Evolutionary conservation across 305 asterid genomes (phyloP).

Genomic region (Plantago lanceolata): DNA sequence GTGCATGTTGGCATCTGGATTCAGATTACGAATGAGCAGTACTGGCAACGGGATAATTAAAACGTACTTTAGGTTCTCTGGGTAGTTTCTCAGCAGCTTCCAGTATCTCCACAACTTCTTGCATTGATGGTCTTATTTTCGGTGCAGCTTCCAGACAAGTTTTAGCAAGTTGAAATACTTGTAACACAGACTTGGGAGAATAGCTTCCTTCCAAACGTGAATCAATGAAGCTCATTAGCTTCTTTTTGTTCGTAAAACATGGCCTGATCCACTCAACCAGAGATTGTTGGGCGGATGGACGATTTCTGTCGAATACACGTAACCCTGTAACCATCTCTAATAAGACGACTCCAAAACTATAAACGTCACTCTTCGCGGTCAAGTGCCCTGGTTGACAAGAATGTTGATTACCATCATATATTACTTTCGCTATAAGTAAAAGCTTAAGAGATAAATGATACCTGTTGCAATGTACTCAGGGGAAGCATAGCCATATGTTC

Average conservation of each 20-base stretch:
- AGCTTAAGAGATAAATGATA: conserved; percentile 5
- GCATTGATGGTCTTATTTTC: conserved; percentile 30
- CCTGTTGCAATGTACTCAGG: conserved; percentile 35
- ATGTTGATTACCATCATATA: not conserved
- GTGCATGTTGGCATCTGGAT: not conserved
- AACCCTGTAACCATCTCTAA: conserved; percentile 39
- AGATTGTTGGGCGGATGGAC: conserved; percentile 11
- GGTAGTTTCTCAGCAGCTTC: conserved; percentile 24
- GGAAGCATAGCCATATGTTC: conserved; percentile 34
- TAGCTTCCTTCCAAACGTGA: conserved; percentile 25
- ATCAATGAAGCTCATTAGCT: conserved; percentile 29
- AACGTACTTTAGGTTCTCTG: conserved; percentile 21
- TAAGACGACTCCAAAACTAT: conserved; percentile 35
- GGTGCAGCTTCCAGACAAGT: conserved; percentile 26
- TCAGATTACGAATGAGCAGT: not conserved
- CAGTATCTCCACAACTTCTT: conserved; percentile 26
- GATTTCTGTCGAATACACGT: conserved; percentile 13
- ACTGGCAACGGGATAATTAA: not conserved
- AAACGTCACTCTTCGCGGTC: conserved; percentile 29
- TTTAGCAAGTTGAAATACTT: conserved; percentile 26
- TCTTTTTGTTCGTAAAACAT: conserved; percentile 14
- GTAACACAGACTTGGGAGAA: conserved; percentile 12
- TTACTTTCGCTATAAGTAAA: not conserved
- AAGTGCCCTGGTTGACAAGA: conserved; percentile 33
- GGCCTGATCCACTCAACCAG: conserved; percentile 34